phyloP scores from a whole-genome alignment of 176 grass and related monocot genomes.

The Oryza brachyantha region DNA sequence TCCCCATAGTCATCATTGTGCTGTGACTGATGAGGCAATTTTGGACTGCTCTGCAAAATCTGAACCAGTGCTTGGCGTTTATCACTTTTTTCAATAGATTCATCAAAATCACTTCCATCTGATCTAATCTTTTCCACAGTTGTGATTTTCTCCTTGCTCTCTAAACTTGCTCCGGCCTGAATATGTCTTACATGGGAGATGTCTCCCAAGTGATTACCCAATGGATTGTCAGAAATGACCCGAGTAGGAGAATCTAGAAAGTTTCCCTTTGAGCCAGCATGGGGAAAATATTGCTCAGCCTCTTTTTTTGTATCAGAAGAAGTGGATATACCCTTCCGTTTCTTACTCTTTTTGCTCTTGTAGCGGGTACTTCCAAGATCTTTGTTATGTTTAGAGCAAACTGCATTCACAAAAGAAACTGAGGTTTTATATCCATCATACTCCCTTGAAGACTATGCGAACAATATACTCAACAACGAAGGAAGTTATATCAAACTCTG shows the following conservation, averaged over 20 bases:
- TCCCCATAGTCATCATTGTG: constrained; percentile 43
- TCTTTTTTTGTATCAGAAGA: constrained; percentile 39
- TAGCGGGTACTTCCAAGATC: constrained; percentile 74
- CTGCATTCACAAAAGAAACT: constrained; percentile 40
- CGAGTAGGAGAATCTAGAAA: constrained; percentile 34
- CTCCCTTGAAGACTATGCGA: constrained; percentile 23
- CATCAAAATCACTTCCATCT: constrained; percentile 54
- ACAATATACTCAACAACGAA: constrained; percentile 20
- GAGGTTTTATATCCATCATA: constrained; percentile 30
- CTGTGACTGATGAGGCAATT: constrained; percentile 40
- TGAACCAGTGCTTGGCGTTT: constrained; percentile 52
- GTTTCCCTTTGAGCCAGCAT: constrained; percentile 56
- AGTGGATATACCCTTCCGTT: constrained; percentile 48
- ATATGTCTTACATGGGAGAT: constrained; percentile 39
- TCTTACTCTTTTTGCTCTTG: constrained; percentile 74
- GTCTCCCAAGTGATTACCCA: constrained; percentile 38
- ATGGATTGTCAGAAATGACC: constrained; percentile 30
- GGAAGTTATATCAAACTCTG: constrained; percentile 27
- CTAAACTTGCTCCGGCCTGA: constrained; percentile 30
- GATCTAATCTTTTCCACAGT: constrained; percentile 53
- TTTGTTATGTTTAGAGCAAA: constrained; percentile 48
- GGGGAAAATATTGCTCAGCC: constrained; percentile 38
- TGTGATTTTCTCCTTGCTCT: constrained; percentile 33
- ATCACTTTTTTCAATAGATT: constrained; percentile 67
- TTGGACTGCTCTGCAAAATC: constrained; percentile 61